Base-by-base conservation (phyloP, 2,329 filamentous ascomycete species). In the Trichoderma arundinaceum region DNA sequence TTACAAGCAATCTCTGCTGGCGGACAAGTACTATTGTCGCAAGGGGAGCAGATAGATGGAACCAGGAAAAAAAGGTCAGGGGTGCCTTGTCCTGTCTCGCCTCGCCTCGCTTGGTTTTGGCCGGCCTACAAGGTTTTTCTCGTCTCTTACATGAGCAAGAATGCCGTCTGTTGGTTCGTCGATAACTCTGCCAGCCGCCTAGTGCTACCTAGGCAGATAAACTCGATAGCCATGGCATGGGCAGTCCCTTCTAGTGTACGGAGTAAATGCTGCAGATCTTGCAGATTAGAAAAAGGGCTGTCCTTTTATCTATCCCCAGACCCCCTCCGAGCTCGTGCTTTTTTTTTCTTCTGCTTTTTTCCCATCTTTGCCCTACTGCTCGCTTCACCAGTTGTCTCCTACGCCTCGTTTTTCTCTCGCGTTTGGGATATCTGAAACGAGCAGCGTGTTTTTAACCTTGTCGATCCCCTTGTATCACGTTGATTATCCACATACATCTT, bases 261-360 rank as follows among this genome's bases (percentile, higher is more conserved):
- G 44, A 60, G 53, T 35, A 65, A 22, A 46, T 59, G 43, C 51
- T 65, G 62, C 38, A 65, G 54, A 52, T 56, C 53, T 51, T 58
- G 54, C 35, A 64, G 33, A 49, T 52, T 33, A 51, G 44, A 64
- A 49, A 46, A 33, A 17, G 32, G 52, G 19, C 35, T 28, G 32
- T 41, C 28, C 38, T 43, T 65, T 58, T 65, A 68, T 67, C 67
- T 71, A 64, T 61, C 38, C 58, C 17, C 41, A 41, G 17, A 33
- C 49, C 60, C 60, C 49, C 52, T 52, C 59, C 10, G 33, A 58
- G 43, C 66, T 44, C 54, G 22, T 46, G 52, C 62, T 33, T 19
- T 44, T 54, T 43, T 19, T 22, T 22, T 43, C 53, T 62, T 57
- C 61, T 54, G 5, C 51, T 57, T 57, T 56, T 64, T 58, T 38